Evolutionary conservation across 495 filamentous ascomycete species (phyloP), one percentile per base, ranked within the genome.

Genomic region (Aspergillus affinis): DNA sequence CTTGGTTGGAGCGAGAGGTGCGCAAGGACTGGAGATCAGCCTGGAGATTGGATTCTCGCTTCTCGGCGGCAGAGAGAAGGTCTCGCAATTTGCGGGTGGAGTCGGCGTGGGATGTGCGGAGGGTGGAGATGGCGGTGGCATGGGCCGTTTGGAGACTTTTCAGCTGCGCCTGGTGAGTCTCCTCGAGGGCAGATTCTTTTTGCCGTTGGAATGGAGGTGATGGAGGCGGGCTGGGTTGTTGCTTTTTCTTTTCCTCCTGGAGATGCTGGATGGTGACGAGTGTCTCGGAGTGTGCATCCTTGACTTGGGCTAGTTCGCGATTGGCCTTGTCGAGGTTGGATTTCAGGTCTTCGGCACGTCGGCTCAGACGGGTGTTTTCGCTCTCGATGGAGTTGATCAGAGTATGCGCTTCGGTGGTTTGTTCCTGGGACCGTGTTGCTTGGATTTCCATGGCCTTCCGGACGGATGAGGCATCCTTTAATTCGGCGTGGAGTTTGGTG

Each of bases 241-340:
- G 67, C 23, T 46, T 47, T 9, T 65, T 81, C 66, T 89, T 90
- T 69, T 97, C 91, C 59, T 94, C 91, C 68, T 94, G 90, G 66
- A 98, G 82, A 52, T 90, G 84, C 69, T 95, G 92, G 73, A 93
- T 86, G 63, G 90, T 97, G 53, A 85, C 82, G 0, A 87, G 81
- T 21, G 69, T 69, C 48, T 70, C 65, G 20, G 72, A 69, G 50
- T 79, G 72, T 27, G 73, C 65, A 21, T 76, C 71, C 67, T 69
- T 68, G 6, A 72, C 58, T n/a, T 65, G 69, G 30, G 63, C 65
- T 4, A 77, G 54, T 15, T 80, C 77, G 12, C 66, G 60, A 9
- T 75, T 65, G 7, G 71, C 59, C 30, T 76, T 72, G 58, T 69
- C 67, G 27, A 79, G 65, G 18, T 60, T 67, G 15, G 72, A 61